Evolutionary conservation across 140 eudicot genomes (phyloP), one percentile per base, ranked within the genome.

Genomic region (Anethum foeniculum): DNA sequence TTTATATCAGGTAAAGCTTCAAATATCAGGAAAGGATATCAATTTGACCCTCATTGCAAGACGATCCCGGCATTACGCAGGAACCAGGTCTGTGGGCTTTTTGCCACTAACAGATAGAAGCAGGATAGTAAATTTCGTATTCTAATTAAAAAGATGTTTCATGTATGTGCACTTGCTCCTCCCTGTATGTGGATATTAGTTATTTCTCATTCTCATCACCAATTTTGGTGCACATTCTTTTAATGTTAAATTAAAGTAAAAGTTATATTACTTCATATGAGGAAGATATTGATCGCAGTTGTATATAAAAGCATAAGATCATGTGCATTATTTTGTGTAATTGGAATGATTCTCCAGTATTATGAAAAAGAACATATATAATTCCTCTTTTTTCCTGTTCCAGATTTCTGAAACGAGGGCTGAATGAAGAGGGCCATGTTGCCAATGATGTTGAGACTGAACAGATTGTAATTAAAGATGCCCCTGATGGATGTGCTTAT

Each of bases 31-130:
- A 46, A 87, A 89, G 80, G 86, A 86, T 75, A 84, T 95, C 83
- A 83, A 76, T n/a, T 72, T 95, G 81, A 93, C 93, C 77, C 96
- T 95, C 79, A 89, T 95, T 80, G 99, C 99, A 25, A 89, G 99
- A 88, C 86, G 99, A 43, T 95, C 99, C 16, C 96, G 98, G 73
- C 99, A 95, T 84, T 93, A 95, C 82, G 99, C 99, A 82, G 99
- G 99, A 81, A 95, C 99, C 85, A 93, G 99, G 99, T 93, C 71
- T 58, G 83, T 23, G 69, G 12, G 54, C 84, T 54, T 84, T 71
- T 47, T 28, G 76, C 36, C 18, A 62, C 12, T 62, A 62, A 60
- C 18, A 12, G 32, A 54, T 41, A 7, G 46, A 62, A 15, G 27
- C 18, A 62, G 36, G 71, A 62, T 13, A 27, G 18, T 62, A 27